These are phyloP conservation scores for Cercophora samala DNA, from an alignment of 495 filamentous ascomycete genomes.

Conservation along the genomic window DNA sequence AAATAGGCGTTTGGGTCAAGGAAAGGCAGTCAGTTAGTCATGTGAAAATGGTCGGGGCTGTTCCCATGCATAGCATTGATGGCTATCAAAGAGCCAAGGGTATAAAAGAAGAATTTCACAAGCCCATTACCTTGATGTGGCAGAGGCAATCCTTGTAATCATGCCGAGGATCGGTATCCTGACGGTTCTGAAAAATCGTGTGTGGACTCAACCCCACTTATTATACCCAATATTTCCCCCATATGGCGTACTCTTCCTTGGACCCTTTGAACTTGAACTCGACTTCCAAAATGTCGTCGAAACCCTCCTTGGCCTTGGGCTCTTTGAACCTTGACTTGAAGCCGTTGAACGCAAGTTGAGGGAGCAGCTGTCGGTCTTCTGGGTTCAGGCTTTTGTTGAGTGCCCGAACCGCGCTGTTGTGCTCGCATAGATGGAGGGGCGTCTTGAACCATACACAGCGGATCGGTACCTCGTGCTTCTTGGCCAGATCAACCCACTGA, in stretches of 20 bases:
- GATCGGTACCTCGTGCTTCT: conserved; percentile 66
- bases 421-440: conserved; percentile 67
- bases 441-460: conserved; percentile 85
- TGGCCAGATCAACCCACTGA: conserved; percentile 72
- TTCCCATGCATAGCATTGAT: neutral
- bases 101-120: neutral
- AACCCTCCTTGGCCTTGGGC: conserved; percentile 74
- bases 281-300: conserved; percentile 69
- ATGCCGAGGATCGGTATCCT: neutral
- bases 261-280: conserved; percentile 57
- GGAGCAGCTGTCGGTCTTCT: conserved; percentile 70
- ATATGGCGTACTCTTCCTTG: conserved; percentile 57
- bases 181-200: neutral
- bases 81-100: neutral
- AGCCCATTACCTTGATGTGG: neutral
- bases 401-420: conserved; percentile 84
- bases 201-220: conserved; percentile 27
- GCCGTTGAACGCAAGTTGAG: conserved; percentile 72
- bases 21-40: no score
- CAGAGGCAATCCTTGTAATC: neutral
- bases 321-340: conserved; percentile 68
- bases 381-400: conserved; percentile 74
- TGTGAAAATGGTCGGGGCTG: no score
- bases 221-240: conserved; percentile 71
- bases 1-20: neutral